Conservation (phyloP, 108 stramenopile genomes). For the Nitzschia palea region DNA sequence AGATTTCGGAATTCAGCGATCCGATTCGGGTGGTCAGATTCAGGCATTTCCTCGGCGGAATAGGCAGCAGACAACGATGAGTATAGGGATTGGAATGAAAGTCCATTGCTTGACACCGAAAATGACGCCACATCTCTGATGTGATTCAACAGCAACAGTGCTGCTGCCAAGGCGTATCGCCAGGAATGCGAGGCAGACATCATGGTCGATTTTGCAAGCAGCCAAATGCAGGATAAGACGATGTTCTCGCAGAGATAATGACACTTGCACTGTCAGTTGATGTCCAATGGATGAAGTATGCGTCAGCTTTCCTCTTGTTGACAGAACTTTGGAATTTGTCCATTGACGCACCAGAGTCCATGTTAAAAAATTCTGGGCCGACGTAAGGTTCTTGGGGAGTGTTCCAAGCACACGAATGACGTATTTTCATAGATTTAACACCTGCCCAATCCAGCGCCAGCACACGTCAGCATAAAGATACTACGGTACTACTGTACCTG, state of each 20-base stretch:
- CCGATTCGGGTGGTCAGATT: conserved; percentile 2
- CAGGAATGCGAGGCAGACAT: neutral
- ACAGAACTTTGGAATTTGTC: no score
- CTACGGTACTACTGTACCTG: no score
- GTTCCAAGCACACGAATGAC: no score
- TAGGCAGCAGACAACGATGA: neutral
- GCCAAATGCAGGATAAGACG: neutral
- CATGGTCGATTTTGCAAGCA: neutral
- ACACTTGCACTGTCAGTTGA: no score
- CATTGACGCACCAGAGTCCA: no score
- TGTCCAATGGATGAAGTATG: no score
- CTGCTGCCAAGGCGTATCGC: neutral
- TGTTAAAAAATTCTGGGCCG: no score
- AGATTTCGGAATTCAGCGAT: conserved; percentile 41
- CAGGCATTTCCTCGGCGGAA: neutral
- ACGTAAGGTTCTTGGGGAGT: no score
- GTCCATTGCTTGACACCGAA: neutral
- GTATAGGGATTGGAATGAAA: neutral
- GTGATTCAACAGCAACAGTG: neutral
- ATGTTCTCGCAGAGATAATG: neutral
- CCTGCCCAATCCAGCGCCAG: no score
- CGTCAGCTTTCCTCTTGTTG: no score
- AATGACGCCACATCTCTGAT: neutral
- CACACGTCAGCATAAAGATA: no score
- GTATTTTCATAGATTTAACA: no score